A percentile compares a stretch with the other conserved stretches of the same genome.
These are phyloP conservation scores for Gaertneriomyces semiglobifer DNA, from an alignment of 192 early-diverging fungal species.

Conservation along the genomic window DNA sequence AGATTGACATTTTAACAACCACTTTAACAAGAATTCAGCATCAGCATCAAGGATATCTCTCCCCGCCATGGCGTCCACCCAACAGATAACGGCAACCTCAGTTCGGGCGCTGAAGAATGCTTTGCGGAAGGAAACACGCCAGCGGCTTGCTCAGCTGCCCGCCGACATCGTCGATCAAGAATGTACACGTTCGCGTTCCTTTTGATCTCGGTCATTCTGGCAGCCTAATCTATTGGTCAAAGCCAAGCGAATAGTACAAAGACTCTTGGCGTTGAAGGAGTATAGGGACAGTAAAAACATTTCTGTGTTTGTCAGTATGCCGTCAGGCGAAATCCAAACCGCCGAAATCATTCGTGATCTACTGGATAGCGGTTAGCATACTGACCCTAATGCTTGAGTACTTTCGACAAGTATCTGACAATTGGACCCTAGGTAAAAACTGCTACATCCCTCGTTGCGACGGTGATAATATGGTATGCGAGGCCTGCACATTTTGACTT, in stretches of 20 bases:
- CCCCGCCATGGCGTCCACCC: too few species aligned
- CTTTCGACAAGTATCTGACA: not conserved
- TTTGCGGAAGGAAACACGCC: constrained; percentile 26
- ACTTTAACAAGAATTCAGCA: too few species aligned
- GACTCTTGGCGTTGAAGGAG: constrained; percentile 13
- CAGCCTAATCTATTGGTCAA: not conserved
- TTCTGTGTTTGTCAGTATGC: constrained; percentile 30
- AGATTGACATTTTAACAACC: too few species aligned
- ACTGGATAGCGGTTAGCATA: constrained; percentile 11
- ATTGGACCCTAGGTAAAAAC: constrained; percentile 8
- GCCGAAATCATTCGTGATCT: constrained; percentile 25
- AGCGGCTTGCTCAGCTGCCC: constrained; percentile 16
- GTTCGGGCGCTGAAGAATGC: constrained; percentile 21
- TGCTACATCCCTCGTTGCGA: constrained; percentile 34
- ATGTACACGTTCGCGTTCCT: constrained; percentile 1
- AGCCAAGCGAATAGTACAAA: constrained; percentile 16
- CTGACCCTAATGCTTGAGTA: not conserved
- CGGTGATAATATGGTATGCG: constrained; percentile 29
- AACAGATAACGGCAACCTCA: not conserved
- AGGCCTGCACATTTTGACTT: not conserved
- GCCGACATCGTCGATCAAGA: constrained; percentile 2
- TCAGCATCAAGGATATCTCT: too few species aligned
- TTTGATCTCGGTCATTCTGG: too few species aligned
- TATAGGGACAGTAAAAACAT: constrained; percentile 13
- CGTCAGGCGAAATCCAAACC: constrained; percentile 23